Evolutionary conservation across 73 alveolate genomes (phyloP).

Genomic region (Tetrahymena borealis): DNA sequence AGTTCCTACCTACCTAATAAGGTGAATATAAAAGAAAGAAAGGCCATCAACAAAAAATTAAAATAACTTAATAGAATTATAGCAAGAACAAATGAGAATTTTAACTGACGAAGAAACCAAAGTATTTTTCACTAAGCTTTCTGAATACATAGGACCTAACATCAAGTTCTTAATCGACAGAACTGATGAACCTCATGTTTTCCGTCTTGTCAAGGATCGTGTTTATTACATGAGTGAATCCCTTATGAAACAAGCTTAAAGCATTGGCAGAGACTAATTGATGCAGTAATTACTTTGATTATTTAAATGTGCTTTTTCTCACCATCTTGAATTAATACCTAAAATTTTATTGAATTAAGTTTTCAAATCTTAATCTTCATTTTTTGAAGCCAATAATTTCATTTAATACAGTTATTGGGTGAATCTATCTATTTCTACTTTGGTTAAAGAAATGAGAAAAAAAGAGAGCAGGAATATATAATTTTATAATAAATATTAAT

Average conservation of each 20-base stretch:
- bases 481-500: neutral
- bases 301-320: no score
- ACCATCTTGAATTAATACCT: no score
- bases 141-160: slow-evolving; percentile 87
- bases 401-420: no score
- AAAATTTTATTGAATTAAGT: no score
- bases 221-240: slow-evolving; percentile 82
- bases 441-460: no score
- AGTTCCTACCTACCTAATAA: neutral
- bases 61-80: neutral
- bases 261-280: slow-evolving; percentile 88
- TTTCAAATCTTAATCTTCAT: no score
- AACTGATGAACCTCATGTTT: slow-evolving; percentile 91
- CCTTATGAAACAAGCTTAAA: slow-evolving; percentile 75
- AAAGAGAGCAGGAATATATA: no score
- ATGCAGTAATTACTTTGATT: slow-evolving; percentile 27
- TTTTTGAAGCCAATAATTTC: no score
- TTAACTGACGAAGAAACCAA: slow-evolving; percentile 96
- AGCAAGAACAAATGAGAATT: slow-evolving; percentile 73
- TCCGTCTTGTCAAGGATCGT: slow-evolving; percentile 86
- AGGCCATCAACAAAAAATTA: neutral
- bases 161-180: slow-evolving; percentile 85
- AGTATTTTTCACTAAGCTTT: slow-evolving; percentile 84
- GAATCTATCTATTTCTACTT: no score
- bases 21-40: no score